A percentile compares a stretch with the other conserved stretches of the same genome.
Conservation (phyloP, 352 stramenopile species). For the Pythium myriotylum region DNA sequence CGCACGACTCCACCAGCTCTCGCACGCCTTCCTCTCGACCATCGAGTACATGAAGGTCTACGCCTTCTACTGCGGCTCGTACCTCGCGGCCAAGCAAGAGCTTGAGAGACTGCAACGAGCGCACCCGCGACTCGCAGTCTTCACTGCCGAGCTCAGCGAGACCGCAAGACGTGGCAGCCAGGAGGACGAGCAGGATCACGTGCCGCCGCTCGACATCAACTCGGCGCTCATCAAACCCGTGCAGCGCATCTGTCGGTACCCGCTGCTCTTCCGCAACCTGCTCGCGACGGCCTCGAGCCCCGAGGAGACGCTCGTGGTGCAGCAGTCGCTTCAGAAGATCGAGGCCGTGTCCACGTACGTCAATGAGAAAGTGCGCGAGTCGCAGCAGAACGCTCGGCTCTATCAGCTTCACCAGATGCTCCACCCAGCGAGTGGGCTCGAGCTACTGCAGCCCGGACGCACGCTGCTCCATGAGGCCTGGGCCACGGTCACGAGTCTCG, state of each 20-base stretch:
- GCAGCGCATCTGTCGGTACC: conserved; percentile 72
- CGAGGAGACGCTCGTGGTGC: conserved; percentile 35
- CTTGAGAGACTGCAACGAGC: conserved; percentile 42
- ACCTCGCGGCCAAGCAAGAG: conserved; percentile 47
- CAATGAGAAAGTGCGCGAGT: conserved; percentile 65
- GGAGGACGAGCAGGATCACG: conserved; percentile 5
- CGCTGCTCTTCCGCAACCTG: conserved; percentile 56
- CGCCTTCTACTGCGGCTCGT: conserved; percentile 63
- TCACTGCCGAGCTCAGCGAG: conserved; percentile 31
- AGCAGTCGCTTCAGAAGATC: conserved; percentile 44
- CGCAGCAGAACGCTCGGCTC: conserved; percentile 60
- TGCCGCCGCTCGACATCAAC: conserved; percentile 42
- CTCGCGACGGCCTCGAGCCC: conserved; percentile 36
- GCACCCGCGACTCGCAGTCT: conserved; percentile 24
- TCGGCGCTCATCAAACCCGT: conserved; percentile 75
- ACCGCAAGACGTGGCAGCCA: conserved; percentile 19
- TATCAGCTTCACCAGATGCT: conserved; percentile 46
- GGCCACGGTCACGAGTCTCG: conserved; percentile 37
- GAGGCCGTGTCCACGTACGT: conserved; percentile 58
- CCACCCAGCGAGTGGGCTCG: conserved; percentile 32
- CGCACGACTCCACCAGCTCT: conserved; percentile 21
- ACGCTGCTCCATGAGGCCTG: conserved; percentile 47
- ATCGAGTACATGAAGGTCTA: conserved; percentile 79
- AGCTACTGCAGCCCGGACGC: conserved; percentile 53
- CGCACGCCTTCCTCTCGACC: conserved; percentile 40